These are phyloP conservation scores for Suillus brevipes DNA, from an alignment of 768 basidiomycete species.

Conservation along the genomic window DNA sequence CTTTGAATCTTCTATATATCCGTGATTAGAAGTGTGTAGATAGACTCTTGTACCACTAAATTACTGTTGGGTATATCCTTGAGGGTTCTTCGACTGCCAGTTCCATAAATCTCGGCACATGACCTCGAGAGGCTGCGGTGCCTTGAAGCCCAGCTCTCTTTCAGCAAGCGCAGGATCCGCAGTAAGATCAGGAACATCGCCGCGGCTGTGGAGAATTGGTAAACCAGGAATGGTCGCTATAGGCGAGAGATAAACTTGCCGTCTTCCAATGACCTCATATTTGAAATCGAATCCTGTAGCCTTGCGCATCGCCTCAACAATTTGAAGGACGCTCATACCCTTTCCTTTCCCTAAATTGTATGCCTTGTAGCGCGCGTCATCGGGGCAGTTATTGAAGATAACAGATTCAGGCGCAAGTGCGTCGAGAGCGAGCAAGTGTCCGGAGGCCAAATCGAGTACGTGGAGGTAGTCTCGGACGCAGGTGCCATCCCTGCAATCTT, in stretches of 20 bases:
- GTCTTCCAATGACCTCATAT: slow-evolving; percentile 85
- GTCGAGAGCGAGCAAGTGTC: slow-evolving; percentile 89
- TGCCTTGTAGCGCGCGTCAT: slow-evolving; percentile 75
- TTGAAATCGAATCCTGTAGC: slow-evolving; percentile 87
- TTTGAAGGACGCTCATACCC: slow-evolving; percentile 91
- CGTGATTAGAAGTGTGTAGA: slow-evolving; percentile 23
- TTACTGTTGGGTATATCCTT: slow-evolving; percentile 57
- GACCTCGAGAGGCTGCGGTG: slow-evolving; percentile 73
- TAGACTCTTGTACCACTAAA: slow-evolving; percentile 2
- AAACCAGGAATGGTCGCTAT: slow-evolving; percentile 4
- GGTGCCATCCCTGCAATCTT: slow-evolving; percentile 74
- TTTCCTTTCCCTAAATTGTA: slow-evolving; percentile 96
- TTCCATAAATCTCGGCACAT: slow-evolving; percentile 99
- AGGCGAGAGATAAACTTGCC: slow-evolving; percentile 50
- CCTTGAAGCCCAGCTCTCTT: slow-evolving; percentile 91
- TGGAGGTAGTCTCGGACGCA: slow-evolving; percentile 97
- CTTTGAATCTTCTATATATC: slow-evolving; percentile 14
- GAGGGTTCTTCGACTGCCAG: slow-evolving; percentile 93
- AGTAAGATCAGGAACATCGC: slow-evolving; percentile 95
- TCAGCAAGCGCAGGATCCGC: slow-evolving; percentile 91
- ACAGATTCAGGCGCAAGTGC: slow-evolving; percentile 65
- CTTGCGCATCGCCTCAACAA: slow-evolving; percentile 91
- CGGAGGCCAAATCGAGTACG: slow-evolving; percentile 91
- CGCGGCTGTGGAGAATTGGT: slow-evolving; percentile 51
- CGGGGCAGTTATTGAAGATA: slow-evolving; percentile 53